phyloP scores from a whole-genome alignment of 2,329 filamentous ascomycete genomes.

The Penicillium freii region DNA sequence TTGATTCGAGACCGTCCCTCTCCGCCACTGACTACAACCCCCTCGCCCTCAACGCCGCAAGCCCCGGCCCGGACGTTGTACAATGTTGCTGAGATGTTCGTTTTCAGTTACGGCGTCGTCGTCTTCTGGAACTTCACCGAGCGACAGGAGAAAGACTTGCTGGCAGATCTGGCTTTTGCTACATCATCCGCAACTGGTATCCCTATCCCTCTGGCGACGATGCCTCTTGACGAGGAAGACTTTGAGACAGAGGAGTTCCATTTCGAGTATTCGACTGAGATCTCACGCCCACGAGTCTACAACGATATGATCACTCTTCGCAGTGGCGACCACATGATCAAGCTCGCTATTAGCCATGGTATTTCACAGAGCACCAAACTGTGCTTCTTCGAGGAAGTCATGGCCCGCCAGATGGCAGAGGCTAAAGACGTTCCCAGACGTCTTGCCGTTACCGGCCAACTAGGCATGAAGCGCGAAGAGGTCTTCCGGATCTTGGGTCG shows the following conservation, averaged over 20 bases:
- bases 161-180: constrained; percentile 91
- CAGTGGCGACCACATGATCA: constrained; percentile 97
- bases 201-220: constrained; percentile 65
- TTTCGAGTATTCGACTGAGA: constrained; percentile 89
- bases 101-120: constrained; percentile 94
- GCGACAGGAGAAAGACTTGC: constrained; percentile 90
- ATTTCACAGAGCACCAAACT: constrained; percentile 97
- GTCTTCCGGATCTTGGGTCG: constrained; percentile 89
- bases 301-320: constrained; percentile 99
- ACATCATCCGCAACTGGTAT: constrained; percentile 40
- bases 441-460: constrained; percentile 80
- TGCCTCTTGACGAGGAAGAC: constrained; percentile 80
- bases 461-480: constrained; percentile 88
- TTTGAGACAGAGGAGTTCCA: constrained; percentile 98
- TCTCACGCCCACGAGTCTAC: constrained; percentile 85
- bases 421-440: constrained; percentile 89
- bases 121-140: constrained; percentile 99
- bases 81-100: constrained; percentile 82
- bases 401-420: constrained; percentile 90
- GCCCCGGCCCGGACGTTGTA: constrained; percentile 67
- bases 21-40: constrained; percentile 48
- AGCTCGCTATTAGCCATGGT: constrained; percentile 93
- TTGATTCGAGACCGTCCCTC: constrained; percentile 21
- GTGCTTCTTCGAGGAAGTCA: constrained; percentile 91
- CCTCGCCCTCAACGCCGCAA: constrained; percentile 10